These are phyloP conservation scores for Camelina hispida DNA, from an alignment of 345 rosid species.

Conservation along the genomic window DNA sequence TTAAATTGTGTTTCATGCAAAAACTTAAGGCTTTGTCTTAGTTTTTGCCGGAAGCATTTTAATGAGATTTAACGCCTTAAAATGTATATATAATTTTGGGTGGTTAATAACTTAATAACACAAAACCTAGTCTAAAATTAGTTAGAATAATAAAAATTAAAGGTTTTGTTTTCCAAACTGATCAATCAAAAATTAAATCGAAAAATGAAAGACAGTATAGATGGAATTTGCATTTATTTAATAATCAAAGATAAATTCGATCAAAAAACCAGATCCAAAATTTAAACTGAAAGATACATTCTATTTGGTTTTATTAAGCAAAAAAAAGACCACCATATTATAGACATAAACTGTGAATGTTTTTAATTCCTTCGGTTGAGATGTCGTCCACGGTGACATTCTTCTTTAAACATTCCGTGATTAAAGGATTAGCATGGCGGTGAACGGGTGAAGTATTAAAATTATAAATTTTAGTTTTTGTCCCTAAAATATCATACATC, in stretches of 20 bases:
- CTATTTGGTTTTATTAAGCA: background rate
- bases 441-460: background rate
- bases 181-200: background rate
- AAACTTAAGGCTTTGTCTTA: background rate
- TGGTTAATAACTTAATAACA: background rate
- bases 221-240: background rate
- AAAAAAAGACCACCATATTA: background rate
- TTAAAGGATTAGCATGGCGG: constrained; percentile 31
- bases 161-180: background rate
- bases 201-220: background rate
- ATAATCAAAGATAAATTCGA: background rate
- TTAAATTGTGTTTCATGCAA: background rate
- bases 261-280: background rate
- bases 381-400: constrained; percentile 18
- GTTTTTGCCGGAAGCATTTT: background rate
- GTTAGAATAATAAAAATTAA: background rate
- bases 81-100: background rate
- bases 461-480: background rate
- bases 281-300: background rate
- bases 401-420: constrained; percentile 19
- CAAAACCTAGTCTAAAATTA: background rate
- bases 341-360: background rate
- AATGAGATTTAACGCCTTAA: background rate
- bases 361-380: constrained; percentile 21
- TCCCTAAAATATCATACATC: background rate